Conservation (phyloP, 371 early-diverging fungal species). For the Saksenaea oblongispora region DNA sequence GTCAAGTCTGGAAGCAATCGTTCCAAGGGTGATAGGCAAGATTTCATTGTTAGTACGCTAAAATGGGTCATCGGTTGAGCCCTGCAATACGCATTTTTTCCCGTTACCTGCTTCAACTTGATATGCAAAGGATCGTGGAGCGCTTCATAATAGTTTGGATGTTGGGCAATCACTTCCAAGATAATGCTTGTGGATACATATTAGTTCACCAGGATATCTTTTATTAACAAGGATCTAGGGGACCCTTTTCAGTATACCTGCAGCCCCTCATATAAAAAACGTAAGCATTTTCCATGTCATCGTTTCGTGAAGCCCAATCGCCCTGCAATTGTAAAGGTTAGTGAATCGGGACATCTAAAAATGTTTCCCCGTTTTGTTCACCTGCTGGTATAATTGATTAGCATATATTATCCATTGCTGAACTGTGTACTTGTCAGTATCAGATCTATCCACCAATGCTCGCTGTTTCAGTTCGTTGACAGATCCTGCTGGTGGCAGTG, state of each 20-base stretch:
- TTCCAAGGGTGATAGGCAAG: constrained; percentile 22
- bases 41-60: constrained; percentile 35
- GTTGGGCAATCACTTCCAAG: constrained; percentile 23
- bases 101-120: constrained; percentile 23
- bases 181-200: constrained; percentile 19
- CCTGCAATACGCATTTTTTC: not conserved
- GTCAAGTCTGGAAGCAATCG: constrained; percentile 16
- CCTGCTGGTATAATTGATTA: constrained; percentile 11
- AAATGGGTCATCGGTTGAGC: too few relatives aligned
- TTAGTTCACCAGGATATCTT: not conserved
- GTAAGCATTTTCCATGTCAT: constrained; percentile 32
- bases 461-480: constrained; percentile 17
- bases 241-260: constrained; percentile 14
- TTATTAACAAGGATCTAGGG: not conserved
- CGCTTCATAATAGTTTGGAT: constrained; percentile 19
- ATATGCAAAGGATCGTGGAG: constrained; percentile 14
- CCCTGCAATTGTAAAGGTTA: constrained; percentile 13
- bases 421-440: constrained; percentile 16
- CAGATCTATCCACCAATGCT: constrained; percentile 18
- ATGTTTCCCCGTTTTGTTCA: not conserved
- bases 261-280: constrained; percentile 32
- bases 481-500: constrained; percentile 3
- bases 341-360: not conserved
- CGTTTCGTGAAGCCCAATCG: constrained; percentile 16
- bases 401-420: constrained; percentile 10